Evolutionary conservation across 2,329 filamentous ascomycete species (phyloP).

Genomic region (Keithomyces neogunnii): DNA sequence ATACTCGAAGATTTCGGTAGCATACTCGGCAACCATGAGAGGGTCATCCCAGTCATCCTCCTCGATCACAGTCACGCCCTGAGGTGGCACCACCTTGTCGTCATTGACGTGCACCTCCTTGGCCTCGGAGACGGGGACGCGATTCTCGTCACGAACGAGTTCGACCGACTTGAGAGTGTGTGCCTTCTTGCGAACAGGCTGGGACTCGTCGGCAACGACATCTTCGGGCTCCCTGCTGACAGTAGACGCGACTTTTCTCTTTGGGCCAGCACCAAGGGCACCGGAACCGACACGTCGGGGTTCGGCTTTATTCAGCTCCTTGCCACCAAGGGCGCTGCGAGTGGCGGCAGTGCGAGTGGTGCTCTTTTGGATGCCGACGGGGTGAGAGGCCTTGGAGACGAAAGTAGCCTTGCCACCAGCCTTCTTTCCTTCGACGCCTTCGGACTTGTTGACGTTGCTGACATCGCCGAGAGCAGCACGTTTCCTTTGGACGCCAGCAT

Average conservation of each 20-base stretch:
- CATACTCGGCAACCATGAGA: constrained; percentile 96
- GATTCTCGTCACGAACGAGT: constrained; percentile 42
- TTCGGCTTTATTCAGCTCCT: constrained; percentile 62
- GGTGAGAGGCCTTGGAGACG: constrained; percentile 72
- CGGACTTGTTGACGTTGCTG: constrained; percentile 85
- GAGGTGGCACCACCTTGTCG: not conserved
- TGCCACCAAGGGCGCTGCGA: constrained; percentile 55
- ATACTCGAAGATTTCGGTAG: constrained; percentile 95
- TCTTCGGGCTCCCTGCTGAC: constrained; percentile 45
- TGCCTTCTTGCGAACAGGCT: constrained; percentile 60
- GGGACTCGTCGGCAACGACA: constrained; percentile 49
- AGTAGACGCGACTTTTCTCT: constrained; percentile 58
- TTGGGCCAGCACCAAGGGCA: constrained; percentile 49
- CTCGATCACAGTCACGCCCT: constrained; percentile 43
- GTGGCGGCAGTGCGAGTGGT: constrained; percentile 44
- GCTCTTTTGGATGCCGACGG: constrained; percentile 73
- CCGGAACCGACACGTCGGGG: constrained; percentile 68
- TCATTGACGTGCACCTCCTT: constrained; percentile 21
- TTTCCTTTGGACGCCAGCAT: constrained; percentile 51
- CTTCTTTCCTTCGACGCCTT: constrained; percentile 69
- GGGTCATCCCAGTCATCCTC: constrained; percentile 86
- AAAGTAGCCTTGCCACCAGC: constrained; percentile 54
- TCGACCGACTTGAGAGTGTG: constrained; percentile 25
- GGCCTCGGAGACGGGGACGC: constrained; percentile 12
- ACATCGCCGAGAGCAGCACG: constrained; percentile 86